Percentiles rank a stretch among this genome's conserved stretches.
Evolutionary conservation across 75 land plant species (phyloP).

Genomic region (Cupressus sempervirens): DNA sequence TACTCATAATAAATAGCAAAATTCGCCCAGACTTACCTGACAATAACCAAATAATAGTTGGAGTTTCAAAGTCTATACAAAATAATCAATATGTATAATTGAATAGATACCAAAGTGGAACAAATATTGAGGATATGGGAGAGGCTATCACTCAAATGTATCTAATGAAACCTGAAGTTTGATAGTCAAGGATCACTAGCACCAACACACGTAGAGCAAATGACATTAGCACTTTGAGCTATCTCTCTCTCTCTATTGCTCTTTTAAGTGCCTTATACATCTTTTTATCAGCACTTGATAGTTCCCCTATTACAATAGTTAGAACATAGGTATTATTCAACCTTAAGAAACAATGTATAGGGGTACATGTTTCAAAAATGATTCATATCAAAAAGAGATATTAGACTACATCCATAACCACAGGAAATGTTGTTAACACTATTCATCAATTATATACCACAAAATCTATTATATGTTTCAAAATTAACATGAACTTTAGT

Average conservation of each 20-base stretch:
- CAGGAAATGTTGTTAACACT: neutral
- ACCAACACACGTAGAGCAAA: conserved; percentile 99
- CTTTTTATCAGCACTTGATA: conserved; percentile 99
- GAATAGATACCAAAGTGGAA: too few relatives aligned
- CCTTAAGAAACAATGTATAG: neutral
- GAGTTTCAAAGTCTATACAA: too few relatives aligned
- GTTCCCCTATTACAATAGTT: conserved; percentile 53
- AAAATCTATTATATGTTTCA: too few relatives aligned
- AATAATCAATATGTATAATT: too few relatives aligned
- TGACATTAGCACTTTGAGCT: conserved; percentile 97
- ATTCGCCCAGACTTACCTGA: neutral
- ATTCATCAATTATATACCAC: too few relatives aligned
- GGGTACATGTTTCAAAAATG: neutral
- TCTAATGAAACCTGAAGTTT: conserved; percentile 94
- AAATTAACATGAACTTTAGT: too few relatives aligned
- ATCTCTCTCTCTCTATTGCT: conserved; percentile 97
- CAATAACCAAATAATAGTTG: too few relatives aligned
- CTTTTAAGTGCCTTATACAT: conserved; percentile 94
- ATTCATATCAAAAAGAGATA: neutral
- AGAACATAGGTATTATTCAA: neutral
- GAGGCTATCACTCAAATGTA: neutral
- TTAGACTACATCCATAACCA: neutral
- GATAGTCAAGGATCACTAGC: conserved; percentile 95
- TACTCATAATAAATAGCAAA: too few relatives aligned
- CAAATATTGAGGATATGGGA: neutral